Percentiles rank a stretch among this genome's conserved stretches.
Conservation (phyloP, 73 alveolate species). For the Paramecium pentaurelia region DNA sequence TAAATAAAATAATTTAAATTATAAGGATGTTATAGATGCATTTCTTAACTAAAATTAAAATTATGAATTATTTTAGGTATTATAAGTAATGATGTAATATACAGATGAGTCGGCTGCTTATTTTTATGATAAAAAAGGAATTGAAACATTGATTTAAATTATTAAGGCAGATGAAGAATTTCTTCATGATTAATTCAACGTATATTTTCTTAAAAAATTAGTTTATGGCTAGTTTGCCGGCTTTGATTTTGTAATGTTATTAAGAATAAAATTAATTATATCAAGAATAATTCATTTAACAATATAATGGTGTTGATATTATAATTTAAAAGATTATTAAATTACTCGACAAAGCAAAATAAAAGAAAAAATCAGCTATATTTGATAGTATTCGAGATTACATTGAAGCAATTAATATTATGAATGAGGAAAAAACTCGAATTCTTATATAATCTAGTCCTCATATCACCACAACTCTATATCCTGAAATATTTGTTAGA, state of each 20-base stretch:
- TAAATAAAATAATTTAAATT: not conserved
- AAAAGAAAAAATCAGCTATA: not conserved
- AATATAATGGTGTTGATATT: constrained; percentile 22
- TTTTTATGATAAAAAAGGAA: constrained; percentile 70
- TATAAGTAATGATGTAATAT: not conserved
- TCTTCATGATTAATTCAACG: constrained; percentile 3
- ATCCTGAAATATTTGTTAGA: not conserved
- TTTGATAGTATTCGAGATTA: constrained; percentile 22
- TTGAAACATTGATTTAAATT: not conserved
- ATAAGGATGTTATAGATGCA: constrained; percentile 30
- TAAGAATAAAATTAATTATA: not conserved
- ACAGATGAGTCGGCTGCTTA: constrained; percentile 49
- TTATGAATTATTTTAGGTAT: not conserved
- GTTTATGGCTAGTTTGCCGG: constrained; percentile 8
- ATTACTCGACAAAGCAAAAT: not conserved
- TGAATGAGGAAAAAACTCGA: constrained; percentile 40
- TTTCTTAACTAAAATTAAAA: constrained; percentile 42
- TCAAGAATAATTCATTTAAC: not conserved
- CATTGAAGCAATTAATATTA: not conserved
- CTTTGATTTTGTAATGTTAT: not conserved
- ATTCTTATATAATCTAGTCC: not conserved
- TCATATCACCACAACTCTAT: not conserved
- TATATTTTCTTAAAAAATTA: not conserved
- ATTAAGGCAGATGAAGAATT: constrained; percentile 6
- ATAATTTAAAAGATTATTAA: not conserved